phyloP scores from a whole-genome alignment of 1,284 basidiomycete genomes.

The Rhodotorula glutinis region DNA sequence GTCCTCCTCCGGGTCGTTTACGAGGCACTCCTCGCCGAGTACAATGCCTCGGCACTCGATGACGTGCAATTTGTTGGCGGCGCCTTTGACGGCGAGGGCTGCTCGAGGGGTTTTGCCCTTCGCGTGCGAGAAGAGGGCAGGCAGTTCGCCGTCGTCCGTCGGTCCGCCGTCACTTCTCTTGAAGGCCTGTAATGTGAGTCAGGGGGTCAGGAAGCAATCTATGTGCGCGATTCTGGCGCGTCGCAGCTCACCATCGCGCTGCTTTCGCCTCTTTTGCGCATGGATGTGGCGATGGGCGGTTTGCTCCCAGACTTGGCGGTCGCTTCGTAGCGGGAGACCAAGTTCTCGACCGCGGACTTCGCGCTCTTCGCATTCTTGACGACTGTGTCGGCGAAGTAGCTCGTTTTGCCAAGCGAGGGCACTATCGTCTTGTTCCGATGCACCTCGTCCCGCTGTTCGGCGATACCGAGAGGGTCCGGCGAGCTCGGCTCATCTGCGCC shows the following conservation, averaged over 20 bases:
- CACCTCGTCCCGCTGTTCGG: too few species aligned
- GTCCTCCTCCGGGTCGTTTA: neutral
- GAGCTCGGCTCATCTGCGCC: conserved; percentile 3
- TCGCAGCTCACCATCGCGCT: neutral
- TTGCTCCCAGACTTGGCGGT: too few species aligned
- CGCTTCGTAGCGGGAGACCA: too few species aligned
- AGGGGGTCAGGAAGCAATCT: too few species aligned
- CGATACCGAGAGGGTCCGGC: conserved; percentile 5
- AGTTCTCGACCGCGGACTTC: too few species aligned
- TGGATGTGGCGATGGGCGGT: too few species aligned
- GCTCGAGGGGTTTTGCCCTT: neutral
- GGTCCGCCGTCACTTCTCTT: conserved; percentile 1
- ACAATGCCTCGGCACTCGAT: neutral
- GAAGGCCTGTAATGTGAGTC: neutral
- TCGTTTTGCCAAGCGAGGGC: too few species aligned
- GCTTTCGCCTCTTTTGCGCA: too few species aligned
- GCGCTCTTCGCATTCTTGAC: too few species aligned
- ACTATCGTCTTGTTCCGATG: neutral
- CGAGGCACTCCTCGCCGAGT: neutral
- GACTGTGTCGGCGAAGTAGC: too few species aligned
- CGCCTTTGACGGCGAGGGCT: neutral
- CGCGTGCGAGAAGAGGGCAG: neutral
- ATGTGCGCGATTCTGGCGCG: neutral
- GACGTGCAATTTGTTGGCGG: neutral
- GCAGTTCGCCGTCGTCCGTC: conserved; percentile 4